Conservation (phyloP, 768 basidiomycete genomes). For the Lentinula aciculospora region DNA sequence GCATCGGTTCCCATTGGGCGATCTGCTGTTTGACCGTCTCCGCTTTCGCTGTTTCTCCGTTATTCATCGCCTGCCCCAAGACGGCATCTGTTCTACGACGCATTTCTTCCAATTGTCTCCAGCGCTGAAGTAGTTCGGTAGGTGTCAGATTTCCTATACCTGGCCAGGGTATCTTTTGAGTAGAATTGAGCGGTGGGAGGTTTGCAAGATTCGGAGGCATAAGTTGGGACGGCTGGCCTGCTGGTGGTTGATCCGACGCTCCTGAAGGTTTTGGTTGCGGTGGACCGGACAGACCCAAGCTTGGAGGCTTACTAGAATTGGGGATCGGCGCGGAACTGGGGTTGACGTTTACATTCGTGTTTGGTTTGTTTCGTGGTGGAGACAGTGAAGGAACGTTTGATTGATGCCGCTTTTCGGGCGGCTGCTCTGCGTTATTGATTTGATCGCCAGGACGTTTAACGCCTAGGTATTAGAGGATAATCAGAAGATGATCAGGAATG, state of each 20-base stretch:
- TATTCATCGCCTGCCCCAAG: not conserved
- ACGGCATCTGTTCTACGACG: not conserved
- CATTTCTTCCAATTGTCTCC: not conserved
- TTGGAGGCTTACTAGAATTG: not conserved
- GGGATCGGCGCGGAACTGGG: not conserved
- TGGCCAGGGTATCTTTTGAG: not conserved
- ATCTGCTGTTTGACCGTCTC: not conserved
- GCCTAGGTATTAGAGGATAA: no score
- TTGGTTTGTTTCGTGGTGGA: not conserved
- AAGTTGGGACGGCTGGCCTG: not conserved
- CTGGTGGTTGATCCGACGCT: not conserved
- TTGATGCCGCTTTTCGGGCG: constrained; percentile 1
- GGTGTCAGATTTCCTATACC: not conserved
- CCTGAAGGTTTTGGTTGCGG: not conserved
- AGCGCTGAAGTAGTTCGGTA: not conserved
- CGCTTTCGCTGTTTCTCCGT: not conserved
- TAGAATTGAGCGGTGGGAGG: not conserved
- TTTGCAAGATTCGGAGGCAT: not conserved
- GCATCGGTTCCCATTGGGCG: not conserved
- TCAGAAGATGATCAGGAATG: no score
- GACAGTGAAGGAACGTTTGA: not conserved
- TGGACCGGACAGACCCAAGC: not conserved
- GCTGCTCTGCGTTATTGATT: not conserved
- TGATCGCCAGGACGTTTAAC: not conserved
- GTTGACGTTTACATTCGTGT: not conserved